These are phyloP conservation scores for Marasmius tenuissimus DNA, from an alignment of 1,284 basidiomycete species.

Conservation along the genomic window DNA sequence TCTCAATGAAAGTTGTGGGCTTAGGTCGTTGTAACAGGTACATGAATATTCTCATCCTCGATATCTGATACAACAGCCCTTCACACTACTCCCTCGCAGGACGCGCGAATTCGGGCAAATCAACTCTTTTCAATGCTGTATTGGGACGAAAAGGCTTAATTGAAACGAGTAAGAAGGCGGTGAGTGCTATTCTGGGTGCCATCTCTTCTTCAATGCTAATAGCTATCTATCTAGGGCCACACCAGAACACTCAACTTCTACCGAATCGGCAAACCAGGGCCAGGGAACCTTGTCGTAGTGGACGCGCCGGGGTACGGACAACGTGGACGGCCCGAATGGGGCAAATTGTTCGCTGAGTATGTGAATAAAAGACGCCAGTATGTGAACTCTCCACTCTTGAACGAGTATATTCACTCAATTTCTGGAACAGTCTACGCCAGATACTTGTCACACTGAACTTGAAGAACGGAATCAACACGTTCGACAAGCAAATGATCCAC, in stretches of 20 bases:
- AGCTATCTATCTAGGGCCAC: conserved; percentile 49
- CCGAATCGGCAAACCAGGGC: conserved; percentile 51
- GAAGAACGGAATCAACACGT: conserved; percentile 56
- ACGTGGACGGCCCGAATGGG: conserved; percentile 75
- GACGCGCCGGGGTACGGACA: conserved; percentile 78
- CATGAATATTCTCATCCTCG: conserved; percentile 4
- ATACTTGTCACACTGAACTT: conserved; percentile 72
- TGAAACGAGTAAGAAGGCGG: conserved; percentile 66
- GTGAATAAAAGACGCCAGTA: conserved; percentile 59
- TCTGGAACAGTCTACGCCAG: conserved; percentile 52
- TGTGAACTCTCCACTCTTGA: conserved; percentile 21
- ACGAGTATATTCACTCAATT: not conserved
- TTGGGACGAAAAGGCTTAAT: conserved; percentile 56
- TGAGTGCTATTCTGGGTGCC: conserved; percentile 31
- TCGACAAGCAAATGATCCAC: conserved; percentile 61
- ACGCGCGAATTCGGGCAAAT: conserved; percentile 73
- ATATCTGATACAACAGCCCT: not conserved
- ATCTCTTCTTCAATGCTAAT: not conserved
- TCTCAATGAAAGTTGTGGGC: not conserved
- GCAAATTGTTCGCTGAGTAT: conserved; percentile 64
- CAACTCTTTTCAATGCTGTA: conserved; percentile 68
- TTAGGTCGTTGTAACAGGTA: conserved; percentile 56
- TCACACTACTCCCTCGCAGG: conserved; percentile 27
- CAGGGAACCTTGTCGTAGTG: conserved; percentile 60
- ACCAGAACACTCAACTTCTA: conserved; percentile 73